phyloP scores from a whole-genome alignment of 176 grass and related monocot genomes.

The Ampelocalamus luodianensis region DNA sequence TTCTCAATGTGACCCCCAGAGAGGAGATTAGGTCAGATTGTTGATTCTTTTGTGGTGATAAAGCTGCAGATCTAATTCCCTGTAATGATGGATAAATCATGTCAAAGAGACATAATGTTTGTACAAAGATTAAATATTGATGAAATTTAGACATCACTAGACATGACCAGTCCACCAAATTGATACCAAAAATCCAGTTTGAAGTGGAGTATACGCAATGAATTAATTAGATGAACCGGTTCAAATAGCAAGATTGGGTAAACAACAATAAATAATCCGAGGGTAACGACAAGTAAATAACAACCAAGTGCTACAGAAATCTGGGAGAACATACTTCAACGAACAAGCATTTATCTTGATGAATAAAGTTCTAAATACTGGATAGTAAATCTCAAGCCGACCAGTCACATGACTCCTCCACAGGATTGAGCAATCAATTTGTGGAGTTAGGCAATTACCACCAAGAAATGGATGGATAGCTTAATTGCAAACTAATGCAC shows the following conservation, averaged over 20 bases:
- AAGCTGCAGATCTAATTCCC: conserved; percentile 25
- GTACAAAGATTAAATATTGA: not conserved
- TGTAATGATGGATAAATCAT: conserved; percentile 23
- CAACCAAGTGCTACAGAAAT: not conserved
- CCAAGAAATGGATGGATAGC: conserved; percentile 2
- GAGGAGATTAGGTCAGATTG: conserved; percentile 7
- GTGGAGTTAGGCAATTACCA: not conserved
- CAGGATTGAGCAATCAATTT: conserved; percentile 19
- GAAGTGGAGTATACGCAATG: not conserved
- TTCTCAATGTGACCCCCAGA: conserved; percentile 37
- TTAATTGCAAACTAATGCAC: not conserved
- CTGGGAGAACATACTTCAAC: not conserved
- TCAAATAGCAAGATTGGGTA: not conserved
- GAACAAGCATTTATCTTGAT: conserved; percentile 9
- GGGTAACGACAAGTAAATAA: not conserved
- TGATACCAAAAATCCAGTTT: not conserved
- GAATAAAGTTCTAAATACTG: conserved; percentile 16
- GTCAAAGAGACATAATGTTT: conserved; percentile 19
- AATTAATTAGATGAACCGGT: not conserved
- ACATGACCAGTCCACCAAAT: conserved; percentile 21
- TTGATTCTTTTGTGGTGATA: conserved; percentile 31
- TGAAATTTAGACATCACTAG: not conserved
- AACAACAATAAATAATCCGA: conserved; percentile 11
- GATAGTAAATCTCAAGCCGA: not conserved
- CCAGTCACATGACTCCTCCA: not conserved